A percentile compares a stretch with the other conserved stretches of the same genome.
These are phyloP conservation scores for Linderina pennispora DNA, from an alignment of 192 early-diverging fungal genomes.

Conservation along the genomic window DNA sequence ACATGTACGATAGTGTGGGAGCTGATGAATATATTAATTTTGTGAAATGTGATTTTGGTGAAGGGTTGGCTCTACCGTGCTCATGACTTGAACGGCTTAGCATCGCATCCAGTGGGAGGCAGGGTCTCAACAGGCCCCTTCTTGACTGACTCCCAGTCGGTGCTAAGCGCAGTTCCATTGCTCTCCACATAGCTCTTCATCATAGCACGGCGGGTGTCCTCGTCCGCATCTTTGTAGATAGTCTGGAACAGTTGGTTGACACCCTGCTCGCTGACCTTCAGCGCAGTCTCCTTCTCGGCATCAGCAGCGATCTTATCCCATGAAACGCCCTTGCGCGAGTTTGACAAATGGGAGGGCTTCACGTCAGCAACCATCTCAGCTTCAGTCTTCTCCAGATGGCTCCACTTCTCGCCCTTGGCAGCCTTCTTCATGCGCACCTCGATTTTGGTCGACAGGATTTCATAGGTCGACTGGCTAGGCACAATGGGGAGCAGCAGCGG, in stretches of 20 bases:
- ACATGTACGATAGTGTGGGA: no score
- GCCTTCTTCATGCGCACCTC: conserved; percentile 87
- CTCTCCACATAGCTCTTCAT: conserved; percentile 96
- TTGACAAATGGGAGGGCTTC: conserved; percentile 43
- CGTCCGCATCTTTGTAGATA: conserved; percentile 86
- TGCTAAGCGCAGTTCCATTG: conserved; percentile 89
- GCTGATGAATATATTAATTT: no score
- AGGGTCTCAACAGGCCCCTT: conserved; percentile 77
- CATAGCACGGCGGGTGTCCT: conserved; percentile 89
- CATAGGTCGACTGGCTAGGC: conserved; percentile 61
- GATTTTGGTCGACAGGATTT: conserved; percentile 90
- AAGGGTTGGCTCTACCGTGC: background rate
- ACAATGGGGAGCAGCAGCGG: conserved; percentile 76
- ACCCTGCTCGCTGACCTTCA: conserved; percentile 85
- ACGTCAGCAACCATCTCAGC: conserved; percentile 34
- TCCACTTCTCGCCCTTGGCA: conserved; percentile 76
- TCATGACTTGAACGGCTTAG: conserved; percentile 58
- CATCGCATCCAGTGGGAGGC: conserved; percentile 90
- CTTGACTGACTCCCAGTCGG: conserved; percentile 92
- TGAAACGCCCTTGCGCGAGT: conserved; percentile 59
- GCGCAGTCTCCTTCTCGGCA: conserved; percentile 69
- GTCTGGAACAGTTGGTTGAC: conserved; percentile 89
- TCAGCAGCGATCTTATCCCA: conserved; percentile 79
- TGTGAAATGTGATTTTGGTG: no score
- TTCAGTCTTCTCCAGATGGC: conserved; percentile 52